Evolutionary conservation across 345 rosid species (phyloP), one percentile per base, ranked within the genome.

Genomic region (Melaleuca alternifolia): DNA sequence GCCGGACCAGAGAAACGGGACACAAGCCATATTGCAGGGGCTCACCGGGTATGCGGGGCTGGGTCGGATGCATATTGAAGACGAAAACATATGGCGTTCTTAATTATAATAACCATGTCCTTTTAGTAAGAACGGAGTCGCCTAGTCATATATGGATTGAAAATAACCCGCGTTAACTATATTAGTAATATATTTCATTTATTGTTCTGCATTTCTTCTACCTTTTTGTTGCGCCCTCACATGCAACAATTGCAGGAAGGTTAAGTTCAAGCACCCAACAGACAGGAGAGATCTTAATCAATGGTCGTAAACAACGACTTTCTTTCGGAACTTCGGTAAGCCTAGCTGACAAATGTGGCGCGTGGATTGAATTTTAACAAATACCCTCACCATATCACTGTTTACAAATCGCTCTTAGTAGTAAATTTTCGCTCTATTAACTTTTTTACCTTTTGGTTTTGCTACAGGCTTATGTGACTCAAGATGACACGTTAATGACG

Each of bases 21-120:
- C 62, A 76, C 84, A 57, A 24, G 54, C 89, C 2, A 90, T 91
- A 48, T 50, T 93, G 30, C 86, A 88, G 85, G 91, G 89, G 65
- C 59, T 90, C 1, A 91, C 90, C 0, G 94, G 94, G 0, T 92
- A 83, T 87, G 94, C 93, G 13, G 76, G 89, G 84, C 92, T 93
- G 0, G 91, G 92, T 9, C 54, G 89, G 65, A 71, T 92, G 0
- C 87, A n/a, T n/a, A n/a, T n/a, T n/a, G n/a, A n/a, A n/a, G n/a
- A n/a, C n/a, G n/a, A n/a, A n/a, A n/a, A n/a, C n/a, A n/a, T n/a
- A n/a, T n/a, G n/a, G n/a, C n/a, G n/a, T n/a, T n/a, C n/a, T n/a
- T n/a, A n/a, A n/a, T n/a, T n/a, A n/a, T n/a, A n/a, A n/a, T n/a
- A n/a, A n/a, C n/a, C n/a, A n/a, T n/a, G n/a, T n/a, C n/a, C n/a